These are phyloP conservation scores for Aquilaria agallochum DNA, from an alignment of 441 rosid genomes.

Conservation along the genomic window DNA sequence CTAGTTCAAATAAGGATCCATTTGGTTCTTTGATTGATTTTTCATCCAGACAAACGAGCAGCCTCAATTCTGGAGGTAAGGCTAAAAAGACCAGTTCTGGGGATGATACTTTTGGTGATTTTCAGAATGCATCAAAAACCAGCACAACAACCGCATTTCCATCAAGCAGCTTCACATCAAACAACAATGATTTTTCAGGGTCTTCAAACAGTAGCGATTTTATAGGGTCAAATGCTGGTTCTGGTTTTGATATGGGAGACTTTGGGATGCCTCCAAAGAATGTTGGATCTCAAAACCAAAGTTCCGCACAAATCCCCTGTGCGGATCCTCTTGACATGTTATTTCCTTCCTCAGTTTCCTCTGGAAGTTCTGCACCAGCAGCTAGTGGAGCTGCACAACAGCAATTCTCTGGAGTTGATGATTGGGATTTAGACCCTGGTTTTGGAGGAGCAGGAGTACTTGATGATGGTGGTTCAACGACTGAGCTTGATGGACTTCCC, in stretches of 20 bases:
- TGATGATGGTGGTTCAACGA: constrained; percentile 55
- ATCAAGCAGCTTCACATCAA: constrained; percentile 39
- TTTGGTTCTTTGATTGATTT: constrained; percentile 78
- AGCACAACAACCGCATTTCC: constrained; percentile 32
- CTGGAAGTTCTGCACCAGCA: constrained; percentile 30
- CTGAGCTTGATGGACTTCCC: constrained; percentile 95
- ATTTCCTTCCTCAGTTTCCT: constrained; percentile 38
- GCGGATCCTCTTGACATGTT: constrained; percentile 64
- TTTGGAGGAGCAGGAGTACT: constrained; percentile 57
- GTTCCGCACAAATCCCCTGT: constrained; percentile 30
- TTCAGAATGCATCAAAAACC: constrained; percentile 55
- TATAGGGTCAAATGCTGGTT: constrained; percentile 31
- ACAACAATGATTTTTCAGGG: constrained; percentile 30
- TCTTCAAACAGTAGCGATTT: constrained; percentile 27
- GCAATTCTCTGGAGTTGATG: constrained; percentile 50
- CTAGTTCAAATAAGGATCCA: constrained; percentile 56
- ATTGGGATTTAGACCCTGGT: constrained; percentile 77
- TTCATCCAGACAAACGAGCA: constrained; percentile 48
- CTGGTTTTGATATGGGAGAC: constrained; percentile 35
- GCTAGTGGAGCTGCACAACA: constrained; percentile 42
- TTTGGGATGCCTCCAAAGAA: constrained; percentile 49
- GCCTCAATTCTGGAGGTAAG: constrained; percentile 49
- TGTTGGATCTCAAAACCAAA: constrained; percentile 35
- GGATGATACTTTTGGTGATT: constrained; percentile 50
- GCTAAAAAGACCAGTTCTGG: constrained; percentile 28